Evolutionary conservation across 164 flowering plant species (phyloP).

Genomic region (Piper betle): DNA sequence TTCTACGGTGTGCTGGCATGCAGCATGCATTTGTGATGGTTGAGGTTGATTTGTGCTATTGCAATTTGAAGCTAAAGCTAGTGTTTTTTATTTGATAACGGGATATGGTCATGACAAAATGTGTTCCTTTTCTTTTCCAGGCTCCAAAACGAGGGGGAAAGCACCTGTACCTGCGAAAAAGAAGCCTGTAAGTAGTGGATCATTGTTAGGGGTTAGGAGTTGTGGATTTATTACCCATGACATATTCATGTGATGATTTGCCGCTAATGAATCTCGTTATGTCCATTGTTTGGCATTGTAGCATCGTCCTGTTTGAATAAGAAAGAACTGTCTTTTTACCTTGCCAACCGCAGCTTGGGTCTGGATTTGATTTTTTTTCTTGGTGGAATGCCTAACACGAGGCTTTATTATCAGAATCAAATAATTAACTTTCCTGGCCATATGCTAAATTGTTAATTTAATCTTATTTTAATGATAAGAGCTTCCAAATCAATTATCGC

Average conservation of each 20-base stretch:
- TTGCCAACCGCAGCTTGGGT: not conserved
- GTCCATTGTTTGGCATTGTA: not conserved
- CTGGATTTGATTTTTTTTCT: not conserved
- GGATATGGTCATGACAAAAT: too few species aligned
- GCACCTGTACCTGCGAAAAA: conserved; percentile 30
- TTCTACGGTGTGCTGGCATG: too few species aligned
- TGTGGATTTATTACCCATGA: not conserved
- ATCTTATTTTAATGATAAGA: not conserved
- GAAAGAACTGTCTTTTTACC: not conserved
- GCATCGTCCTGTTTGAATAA: too few species aligned
- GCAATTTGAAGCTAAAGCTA: too few species aligned
- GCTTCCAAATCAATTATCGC: not conserved
- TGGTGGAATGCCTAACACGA: too few species aligned
- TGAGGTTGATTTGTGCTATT: too few species aligned
- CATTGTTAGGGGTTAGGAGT: not conserved
- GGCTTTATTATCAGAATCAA: too few species aligned
- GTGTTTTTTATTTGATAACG: too few species aligned
- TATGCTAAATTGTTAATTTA: too few species aligned
- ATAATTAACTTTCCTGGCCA: too few species aligned
- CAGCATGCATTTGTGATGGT: too few species aligned
- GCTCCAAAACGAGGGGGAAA: conserved; percentile 41
- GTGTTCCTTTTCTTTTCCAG: conserved; percentile 7
- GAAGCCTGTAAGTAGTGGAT: conserved; percentile 17
- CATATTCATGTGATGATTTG: not conserved
- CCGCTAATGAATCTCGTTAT: not conserved